Conservation (phyloP, 768 basidiomycete species). For the Arthromyces matolae region DNA sequence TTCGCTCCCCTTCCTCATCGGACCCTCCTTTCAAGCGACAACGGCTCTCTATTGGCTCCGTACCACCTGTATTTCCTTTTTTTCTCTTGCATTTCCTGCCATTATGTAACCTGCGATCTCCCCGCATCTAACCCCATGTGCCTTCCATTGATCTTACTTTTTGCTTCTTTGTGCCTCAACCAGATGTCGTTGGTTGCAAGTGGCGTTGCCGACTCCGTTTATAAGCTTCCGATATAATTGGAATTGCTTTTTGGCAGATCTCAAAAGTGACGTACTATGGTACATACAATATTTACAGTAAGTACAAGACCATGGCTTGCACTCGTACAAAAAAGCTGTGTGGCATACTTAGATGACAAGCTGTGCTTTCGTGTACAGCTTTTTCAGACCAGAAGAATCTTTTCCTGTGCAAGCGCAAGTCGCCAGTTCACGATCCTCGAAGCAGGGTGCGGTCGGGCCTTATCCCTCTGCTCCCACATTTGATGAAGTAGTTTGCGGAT, state of each 20-base stretch:
- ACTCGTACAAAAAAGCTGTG: too few species aligned
- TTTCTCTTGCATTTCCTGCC: background rate
- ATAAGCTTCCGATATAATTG: slow-evolving; percentile 20
- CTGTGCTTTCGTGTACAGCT: background rate
- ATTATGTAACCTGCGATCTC: slow-evolving; percentile 13
- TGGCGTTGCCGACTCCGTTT: slow-evolving; percentile 18
- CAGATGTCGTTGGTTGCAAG: slow-evolving; percentile 16
- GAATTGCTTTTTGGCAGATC: slow-evolving; percentile 6
- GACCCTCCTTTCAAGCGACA: slow-evolving; percentile 35
- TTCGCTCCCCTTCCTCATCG: slow-evolving; percentile 34
- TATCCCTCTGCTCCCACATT: slow-evolving; percentile 51
- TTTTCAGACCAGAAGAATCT: slow-evolving; percentile 58
- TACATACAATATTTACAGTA: background rate
- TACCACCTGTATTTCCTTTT: slow-evolving; percentile 12
- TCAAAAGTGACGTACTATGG: slow-evolving; percentile 9
- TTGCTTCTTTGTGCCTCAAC: slow-evolving; percentile 23
- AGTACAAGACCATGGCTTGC: background rate
- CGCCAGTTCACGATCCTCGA: slow-evolving; percentile 57
- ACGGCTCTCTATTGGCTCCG: slow-evolving; percentile 34
- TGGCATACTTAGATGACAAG: too few species aligned
- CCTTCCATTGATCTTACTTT: slow-evolving; percentile 19
- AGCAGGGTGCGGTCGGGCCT: slow-evolving; percentile 1
- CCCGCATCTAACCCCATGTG: slow-evolving; percentile 19
- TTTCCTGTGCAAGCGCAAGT: slow-evolving; percentile 41
- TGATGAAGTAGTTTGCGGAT: slow-evolving; percentile 49